These are phyloP conservation scores for Mycosarcoma mackinlayi DNA, from an alignment of 1,284 basidiomycete genomes.

Conservation along the genomic window DNA sequence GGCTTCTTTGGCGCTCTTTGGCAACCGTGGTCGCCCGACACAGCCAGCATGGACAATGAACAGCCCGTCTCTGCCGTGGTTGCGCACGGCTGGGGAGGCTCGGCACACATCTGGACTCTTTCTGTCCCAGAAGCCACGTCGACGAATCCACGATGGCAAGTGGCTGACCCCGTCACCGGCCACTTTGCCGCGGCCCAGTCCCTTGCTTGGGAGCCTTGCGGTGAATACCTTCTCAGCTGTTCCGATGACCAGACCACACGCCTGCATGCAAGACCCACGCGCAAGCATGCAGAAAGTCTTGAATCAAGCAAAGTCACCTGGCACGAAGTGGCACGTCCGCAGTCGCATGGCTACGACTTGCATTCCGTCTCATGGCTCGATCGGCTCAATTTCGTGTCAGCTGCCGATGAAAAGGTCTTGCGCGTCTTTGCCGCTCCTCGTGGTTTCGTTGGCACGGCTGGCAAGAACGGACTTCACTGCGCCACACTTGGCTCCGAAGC, in stretches of 20 bases:
- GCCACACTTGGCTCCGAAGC: constrained; percentile 38
- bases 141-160: constrained; percentile 26
- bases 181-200: constrained; percentile 57
- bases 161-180: constrained; percentile 47
- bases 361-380: constrained; percentile 60
- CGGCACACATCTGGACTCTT: constrained; percentile 57
- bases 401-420: constrained; percentile 67
- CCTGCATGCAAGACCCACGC: constrained; percentile 50
- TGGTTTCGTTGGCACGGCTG: constrained; percentile 57
- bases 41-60: neutral
- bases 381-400: constrained; percentile 61
- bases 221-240: constrained; percentile 58
- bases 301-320: constrained; percentile 33
- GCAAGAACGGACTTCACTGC: constrained; percentile 33
- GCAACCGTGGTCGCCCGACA: constrained; percentile 26
- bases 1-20: constrained; percentile 65
- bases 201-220: constrained; percentile 61
- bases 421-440: constrained; percentile 63
- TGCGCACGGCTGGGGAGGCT: constrained; percentile 65
- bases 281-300: constrained; percentile 13
- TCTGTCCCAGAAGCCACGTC: neutral
- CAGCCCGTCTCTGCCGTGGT: constrained; percentile 39
- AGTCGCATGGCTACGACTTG: constrained; percentile 66
- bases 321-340: constrained; percentile 67
- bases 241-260: constrained; percentile 64